Base-by-base conservation (phyloP, 108 stramenopile genomes). In the Cyclotella choctawhatcheeana region DNA sequence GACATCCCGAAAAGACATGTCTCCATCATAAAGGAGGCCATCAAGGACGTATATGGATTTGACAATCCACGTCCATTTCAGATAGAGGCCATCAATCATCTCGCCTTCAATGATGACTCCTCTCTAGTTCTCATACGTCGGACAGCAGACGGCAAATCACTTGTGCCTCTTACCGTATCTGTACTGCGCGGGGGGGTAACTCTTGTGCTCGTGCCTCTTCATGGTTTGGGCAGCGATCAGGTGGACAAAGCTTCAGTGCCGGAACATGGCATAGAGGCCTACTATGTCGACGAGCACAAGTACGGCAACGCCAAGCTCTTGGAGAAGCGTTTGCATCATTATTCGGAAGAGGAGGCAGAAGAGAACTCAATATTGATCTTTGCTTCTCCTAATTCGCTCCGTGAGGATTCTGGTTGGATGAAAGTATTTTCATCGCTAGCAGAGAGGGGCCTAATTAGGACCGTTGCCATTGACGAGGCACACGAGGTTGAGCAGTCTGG, bases 201-300 rank as follows among this genome's bases (percentile, higher is more conserved):
- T 5, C 6, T 62, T 16, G 18, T 62, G 6, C 37, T 62, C 3
- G 60, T 62, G n/a, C 60, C 60, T 21, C 37, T 62, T 10, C 35
- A 40, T 22, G 60, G 60, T 4, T 16, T 62, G 6, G 60, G 60
- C 32, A 43, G 60, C 22, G 18, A 62, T 22, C 60, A 62, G 20
- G 37, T 43, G 8, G 60, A 62, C 35, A 62, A 62, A 21, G 34
- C 60, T 40, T 21, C 8, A 13, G 16, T 62, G 3, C 6, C 35
- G 26, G 35, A 62, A 5, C 33, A 62, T 35, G 30, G 30, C 10
- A 31, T 62, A 10, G 14, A 14, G 5, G 33, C 60, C n/a, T 62
- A 62, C 21, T 31, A 62, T 62, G 17, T 62, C 6, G 60, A 62
- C 21, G 60, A 40, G 35, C 60, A 62, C 20, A 35, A 62, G 16